Evolutionary conservation across 352 stramenopile species (phyloP), one percentile per base, ranked within the genome.

Genomic region (Aphanomyces invadans): DNA sequence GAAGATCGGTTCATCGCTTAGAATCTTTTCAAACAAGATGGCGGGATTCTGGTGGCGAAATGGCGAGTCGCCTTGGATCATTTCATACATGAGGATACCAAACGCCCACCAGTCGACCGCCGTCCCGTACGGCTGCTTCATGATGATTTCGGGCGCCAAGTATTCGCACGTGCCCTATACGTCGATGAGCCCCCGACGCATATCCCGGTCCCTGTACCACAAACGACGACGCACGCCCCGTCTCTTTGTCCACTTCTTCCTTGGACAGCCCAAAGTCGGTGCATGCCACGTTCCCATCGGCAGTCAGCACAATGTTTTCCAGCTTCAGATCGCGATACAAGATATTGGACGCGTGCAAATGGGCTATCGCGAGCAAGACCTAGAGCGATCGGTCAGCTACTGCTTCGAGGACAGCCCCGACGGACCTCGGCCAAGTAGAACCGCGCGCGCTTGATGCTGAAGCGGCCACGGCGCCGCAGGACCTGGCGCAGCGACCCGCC

Each of bases 21-120:
- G 69, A 68, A 89, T 89, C 76, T 87, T 89, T 63, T 89, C 80
- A 69, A 89, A 89, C 29, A 89, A 63, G n/a, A 89, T 73, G 19
- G 75, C 81, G 31, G 79, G 74, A 19, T 82, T 76, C 33, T 83
- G 78, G 63, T 89, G 80, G 61, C 78, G 78, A 71, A 89, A 89
- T 2, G 81, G 81, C 25, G 81, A 88, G 69, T 88, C 77, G 38
- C 81, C 81, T 66, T 86, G 77, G 64, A 89, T 84, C 77, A 89
- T 87, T 36, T 89, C 81, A 65, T 78, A 89, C 63, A 78, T 73
- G 54, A 89, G 73, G 56, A 89, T 88, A 53, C 81, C 81, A 62
- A 89, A 76, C n/a, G 76, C 81, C 81, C 81, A 89, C 77, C 79
- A 89, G 65, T 89, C 81, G 7, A 89, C 81, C 2, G 79, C 74